Conservation (phyloP, 225 moss, liverwort and hornwort genomes). For the Pseudisothecium myosuroides region DNA sequence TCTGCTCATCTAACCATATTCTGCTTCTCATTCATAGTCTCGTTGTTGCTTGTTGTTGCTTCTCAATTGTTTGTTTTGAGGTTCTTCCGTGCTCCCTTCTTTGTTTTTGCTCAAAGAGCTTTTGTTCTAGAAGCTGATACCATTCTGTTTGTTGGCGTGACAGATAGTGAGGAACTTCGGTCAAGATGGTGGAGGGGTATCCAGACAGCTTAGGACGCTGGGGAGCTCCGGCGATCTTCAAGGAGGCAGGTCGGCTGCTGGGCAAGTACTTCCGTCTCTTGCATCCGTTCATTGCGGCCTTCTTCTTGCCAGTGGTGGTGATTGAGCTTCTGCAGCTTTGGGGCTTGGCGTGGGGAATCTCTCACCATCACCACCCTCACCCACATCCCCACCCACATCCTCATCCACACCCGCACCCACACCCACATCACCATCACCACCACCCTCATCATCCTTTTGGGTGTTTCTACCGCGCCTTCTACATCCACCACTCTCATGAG, state of each 20-base stretch:
- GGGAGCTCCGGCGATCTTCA: conserved; percentile 23
- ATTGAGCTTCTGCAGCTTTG: conserved; percentile 9
- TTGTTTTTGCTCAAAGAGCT: not conserved
- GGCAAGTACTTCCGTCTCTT: conserved; percentile 9
- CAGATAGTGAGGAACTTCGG: not conserved
- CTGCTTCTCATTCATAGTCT: not conserved
- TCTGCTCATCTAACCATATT: not conserved
- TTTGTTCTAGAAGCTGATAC: not conserved
- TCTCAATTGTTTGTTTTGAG: not conserved
- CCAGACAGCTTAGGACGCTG: conserved; percentile 14
- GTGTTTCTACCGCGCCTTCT: not conserved
- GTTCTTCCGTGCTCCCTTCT: not conserved
- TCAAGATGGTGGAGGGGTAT: conserved; percentile 38
- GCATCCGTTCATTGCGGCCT: conserved; percentile 23
- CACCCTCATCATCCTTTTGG: not conserved
- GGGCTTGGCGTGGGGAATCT: not conserved
- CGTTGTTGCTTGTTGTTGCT: not conserved
- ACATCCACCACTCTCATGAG: not conserved
- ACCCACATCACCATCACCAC: not conserved
- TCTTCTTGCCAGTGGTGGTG: conserved; percentile 13
- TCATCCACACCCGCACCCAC: not conserved
- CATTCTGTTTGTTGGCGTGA: not conserved
- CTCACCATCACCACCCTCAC: not conserved
- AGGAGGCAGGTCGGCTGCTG: conserved; percentile 30
- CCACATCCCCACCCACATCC: not conserved